Percentiles rank a stretch among this genome's conserved stretches.
These are phyloP conservation scores for Monosporozyma siamensis DNA, from an alignment of 805 yeast genomes.

Conservation along the genomic window DNA sequence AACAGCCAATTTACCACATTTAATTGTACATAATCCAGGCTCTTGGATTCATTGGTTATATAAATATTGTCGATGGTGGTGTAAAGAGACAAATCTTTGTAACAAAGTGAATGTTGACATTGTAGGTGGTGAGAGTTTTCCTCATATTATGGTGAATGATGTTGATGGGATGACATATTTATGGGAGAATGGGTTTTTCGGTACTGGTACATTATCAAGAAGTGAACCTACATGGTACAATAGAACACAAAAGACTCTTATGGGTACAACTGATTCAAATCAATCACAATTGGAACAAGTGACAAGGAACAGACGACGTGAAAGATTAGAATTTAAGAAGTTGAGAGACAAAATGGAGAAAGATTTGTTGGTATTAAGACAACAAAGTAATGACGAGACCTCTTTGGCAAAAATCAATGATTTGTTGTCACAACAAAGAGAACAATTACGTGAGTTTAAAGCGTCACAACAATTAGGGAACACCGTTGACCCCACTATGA, in stretches of 20 bases:
- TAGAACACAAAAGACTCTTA: conserved; percentile 52
- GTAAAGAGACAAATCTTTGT: conserved; percentile 4
- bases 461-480: conserved; percentile 23
- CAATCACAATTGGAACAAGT: conserved; percentile 52
- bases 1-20: conserved; percentile 36
- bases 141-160: conserved; percentile 31
- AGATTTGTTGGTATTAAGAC: conserved; percentile 34
- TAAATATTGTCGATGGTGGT: conserved; percentile 21
- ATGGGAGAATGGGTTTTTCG: conserved; percentile 87
- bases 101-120: conserved; percentile 23
- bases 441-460: conserved; percentile 24
- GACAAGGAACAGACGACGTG: conserved; percentile 60
- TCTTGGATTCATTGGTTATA: conserved; percentile 46
- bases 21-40: conserved; percentile 57
- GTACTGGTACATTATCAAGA: conserved; percentile 82
- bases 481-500: no score
- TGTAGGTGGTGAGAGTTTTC: conserved; percentile 28
- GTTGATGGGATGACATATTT: conserved; percentile 42
- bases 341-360: conserved; percentile 55
- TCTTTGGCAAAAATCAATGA: conserved; percentile 21
- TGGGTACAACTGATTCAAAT: conserved; percentile 26
- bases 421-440: conserved; percentile 27
- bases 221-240: conserved; percentile 86
- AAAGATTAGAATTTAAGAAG: conserved; percentile 61
- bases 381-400: conserved; percentile 24